These are phyloP conservation scores for Nitzschia sp. DNA, from an alignment of 108 stramenopile genomes.

Conservation along the genomic window DNA sequence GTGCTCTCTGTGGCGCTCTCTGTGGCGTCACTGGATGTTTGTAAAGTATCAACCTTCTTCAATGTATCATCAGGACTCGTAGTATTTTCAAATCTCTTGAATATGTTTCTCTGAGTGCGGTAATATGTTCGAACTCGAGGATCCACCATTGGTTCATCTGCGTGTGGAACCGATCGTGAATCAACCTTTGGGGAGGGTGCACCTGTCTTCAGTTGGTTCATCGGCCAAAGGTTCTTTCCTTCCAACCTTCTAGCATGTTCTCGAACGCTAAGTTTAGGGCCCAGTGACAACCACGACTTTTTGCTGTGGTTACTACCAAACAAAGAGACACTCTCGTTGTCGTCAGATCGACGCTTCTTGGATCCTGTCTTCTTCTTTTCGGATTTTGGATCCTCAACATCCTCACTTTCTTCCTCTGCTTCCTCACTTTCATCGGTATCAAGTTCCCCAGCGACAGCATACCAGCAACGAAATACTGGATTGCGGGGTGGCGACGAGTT, in stretches of 20 bases:
- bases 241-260: not conserved
- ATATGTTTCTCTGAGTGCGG: not conserved
- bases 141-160: too few species aligned
- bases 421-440: constrained; percentile 16
- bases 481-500: constrained; percentile 31
- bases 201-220: not conserved
- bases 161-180: too few species aligned
- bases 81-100: not conserved
- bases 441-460: not conserved
- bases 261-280: not conserved
- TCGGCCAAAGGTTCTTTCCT: constrained; percentile 1
- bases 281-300: not conserved
- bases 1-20: too few species aligned
- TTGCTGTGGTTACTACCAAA: constrained; percentile 14
- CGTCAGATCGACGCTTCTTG: not conserved
- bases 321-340: constrained; percentile 28
- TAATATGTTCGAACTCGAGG: not conserved
- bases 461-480: constrained; percentile 37
- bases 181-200: not conserved
- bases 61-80: not conserved
- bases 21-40: not conserved
- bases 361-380: not conserved
- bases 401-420: constrained; percentile 6
- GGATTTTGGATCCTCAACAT: constrained; percentile 4
- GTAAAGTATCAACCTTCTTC: not conserved